Evolutionary conservation across 1,139 yeast species (phyloP).

Genomic region (Magnusiomyces suaveolens): DNA sequence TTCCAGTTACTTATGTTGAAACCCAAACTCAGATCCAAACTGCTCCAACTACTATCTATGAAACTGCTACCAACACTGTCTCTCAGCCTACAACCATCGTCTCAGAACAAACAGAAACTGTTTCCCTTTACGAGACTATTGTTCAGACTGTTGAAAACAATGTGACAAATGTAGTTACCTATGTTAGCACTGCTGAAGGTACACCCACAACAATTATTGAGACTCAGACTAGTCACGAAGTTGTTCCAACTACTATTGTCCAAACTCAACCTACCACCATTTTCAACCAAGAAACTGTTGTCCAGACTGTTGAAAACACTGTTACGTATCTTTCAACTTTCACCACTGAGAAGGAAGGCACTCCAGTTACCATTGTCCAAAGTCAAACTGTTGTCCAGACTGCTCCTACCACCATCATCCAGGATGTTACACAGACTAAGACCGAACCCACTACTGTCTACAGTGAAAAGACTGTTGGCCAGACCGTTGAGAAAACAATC

Average conservation of each 20-base stretch:
- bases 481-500: not conserved
- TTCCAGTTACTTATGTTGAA: not conserved
- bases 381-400: slow-evolving; percentile 3
- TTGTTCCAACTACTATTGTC: not conserved
- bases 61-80: not conserved
- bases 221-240: not conserved
- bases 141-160: slow-evolving; percentile 3
- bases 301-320: slow-evolving; percentile 3
- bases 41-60: not conserved
- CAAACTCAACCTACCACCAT: slow-evolving; percentile 1
- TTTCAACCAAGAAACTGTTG: not conserved
- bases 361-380: slow-evolving; percentile 2
- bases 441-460: slow-evolving; percentile 3
- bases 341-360: not conserved
- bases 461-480: slow-evolving; percentile 1
- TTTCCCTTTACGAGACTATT: not conserved
- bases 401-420: slow-evolving; percentile 3
- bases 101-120: not conserved
- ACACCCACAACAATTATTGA: not conserved
- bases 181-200: not conserved
- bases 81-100: slow-evolving; percentile 5
- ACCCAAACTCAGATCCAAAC: not conserved
- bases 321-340: slow-evolving; percentile 3
- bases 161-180: not conserved
- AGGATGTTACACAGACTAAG: not conserved